Evolutionary conservation across 2,329 filamentous ascomycete species (phyloP).

Genomic region (Beauveria sp.): DNA sequence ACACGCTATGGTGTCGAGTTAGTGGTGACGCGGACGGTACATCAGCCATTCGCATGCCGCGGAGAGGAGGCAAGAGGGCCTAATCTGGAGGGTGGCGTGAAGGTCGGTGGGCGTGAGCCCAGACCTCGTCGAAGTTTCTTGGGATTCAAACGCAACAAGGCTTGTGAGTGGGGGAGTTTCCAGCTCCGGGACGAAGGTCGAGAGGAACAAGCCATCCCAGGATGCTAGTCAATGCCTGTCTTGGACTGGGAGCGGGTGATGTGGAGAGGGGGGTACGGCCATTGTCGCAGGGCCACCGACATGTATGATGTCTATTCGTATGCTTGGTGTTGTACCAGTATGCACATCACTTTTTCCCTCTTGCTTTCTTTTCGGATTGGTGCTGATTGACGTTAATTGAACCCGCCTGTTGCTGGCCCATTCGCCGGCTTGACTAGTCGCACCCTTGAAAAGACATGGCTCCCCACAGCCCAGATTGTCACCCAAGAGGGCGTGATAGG

Average conservation of each 20-base stretch:
- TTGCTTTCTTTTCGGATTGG: not conserved
- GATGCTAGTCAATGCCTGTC: not conserved
- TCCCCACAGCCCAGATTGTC: not conserved
- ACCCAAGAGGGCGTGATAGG: not conserved
- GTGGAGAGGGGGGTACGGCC: not conserved
- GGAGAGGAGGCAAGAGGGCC: not conserved
- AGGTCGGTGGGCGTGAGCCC: not conserved
- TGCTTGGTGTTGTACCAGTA: not conserved
- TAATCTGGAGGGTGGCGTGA: constrained; percentile 9
- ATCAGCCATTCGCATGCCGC: constrained; percentile 5
- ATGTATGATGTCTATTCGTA: not conserved
- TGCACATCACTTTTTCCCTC: constrained; percentile 2
- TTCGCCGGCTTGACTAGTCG: not conserved
- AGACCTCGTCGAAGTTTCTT: constrained; percentile 7
- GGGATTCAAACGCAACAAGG: constrained; percentile 2
- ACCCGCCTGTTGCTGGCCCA: not conserved
- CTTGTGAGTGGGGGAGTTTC: constrained; percentile 3
- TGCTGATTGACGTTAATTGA: not conserved
- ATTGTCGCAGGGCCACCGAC: constrained; percentile 7
- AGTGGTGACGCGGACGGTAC: not conserved
- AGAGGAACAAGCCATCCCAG: not conserved
- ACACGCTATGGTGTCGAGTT: not conserved
- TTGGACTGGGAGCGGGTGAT: not conserved
- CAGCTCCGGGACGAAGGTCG: not conserved
- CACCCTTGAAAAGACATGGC: not conserved